A percentile compares a stretch with the other conserved stretches of the same genome.
phyloP scores from a whole-genome alignment of 441 rosid species.

The Syzygium syzygioides region DNA sequence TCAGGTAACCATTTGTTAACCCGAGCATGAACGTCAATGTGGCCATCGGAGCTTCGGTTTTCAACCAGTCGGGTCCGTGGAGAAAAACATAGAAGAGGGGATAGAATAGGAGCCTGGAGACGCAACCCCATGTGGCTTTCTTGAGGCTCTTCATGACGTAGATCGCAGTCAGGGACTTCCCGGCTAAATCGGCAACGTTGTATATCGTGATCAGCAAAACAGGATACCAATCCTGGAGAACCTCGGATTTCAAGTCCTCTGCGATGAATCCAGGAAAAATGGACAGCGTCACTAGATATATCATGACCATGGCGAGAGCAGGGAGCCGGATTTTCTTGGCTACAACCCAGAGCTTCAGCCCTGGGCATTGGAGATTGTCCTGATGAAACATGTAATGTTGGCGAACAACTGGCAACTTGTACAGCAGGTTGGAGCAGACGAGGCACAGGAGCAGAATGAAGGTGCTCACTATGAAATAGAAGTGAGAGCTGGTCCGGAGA shows the following conservation, averaged over 20 bases:
- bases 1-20: conserved; percentile 68
- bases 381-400: conserved; percentile 26
- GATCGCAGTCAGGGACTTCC: conserved; percentile 69
- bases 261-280: conserved; percentile 82
- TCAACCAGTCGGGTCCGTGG: conserved; percentile 72
- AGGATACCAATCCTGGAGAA: conserved; percentile 76
- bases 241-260: conserved; percentile 48
- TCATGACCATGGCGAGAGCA: conserved; percentile 44
- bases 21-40: conserved; percentile 64
- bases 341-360: conserved; percentile 36
- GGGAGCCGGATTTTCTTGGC: conserved; percentile 52
- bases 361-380: conserved; percentile 20
- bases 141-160: conserved; percentile 40
- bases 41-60: conserved; percentile 51
- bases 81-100: conserved; percentile 65
- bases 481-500: conserved; percentile 63
- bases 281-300: conserved; percentile 66
- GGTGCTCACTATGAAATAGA: conserved; percentile 67
- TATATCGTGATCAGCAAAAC: conserved; percentile 64
- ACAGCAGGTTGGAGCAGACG: conserved; percentile 45
- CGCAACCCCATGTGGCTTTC: conserved; percentile 56
- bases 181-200: conserved; percentile 64
- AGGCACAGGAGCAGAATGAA: conserved; percentile 51
- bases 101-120: conserved; percentile 57
- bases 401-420: conserved; percentile 72